phyloP scores from a whole-genome alignment of 2,329 filamentous ascomycete species.

The Xylariaceae sp. region DNA sequence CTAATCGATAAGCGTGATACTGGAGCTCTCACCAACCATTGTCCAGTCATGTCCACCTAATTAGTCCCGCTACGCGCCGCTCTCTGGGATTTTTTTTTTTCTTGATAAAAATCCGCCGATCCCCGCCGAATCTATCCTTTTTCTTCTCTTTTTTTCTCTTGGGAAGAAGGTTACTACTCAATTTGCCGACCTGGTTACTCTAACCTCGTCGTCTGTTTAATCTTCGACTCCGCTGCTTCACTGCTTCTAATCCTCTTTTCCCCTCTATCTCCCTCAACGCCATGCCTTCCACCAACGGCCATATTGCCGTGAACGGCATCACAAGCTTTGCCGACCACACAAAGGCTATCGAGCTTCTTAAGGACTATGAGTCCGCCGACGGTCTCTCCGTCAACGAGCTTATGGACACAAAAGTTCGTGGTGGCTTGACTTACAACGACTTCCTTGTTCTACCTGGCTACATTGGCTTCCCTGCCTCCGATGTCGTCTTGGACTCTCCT shows the following conservation, averaged over 20 bases:
- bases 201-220: constrained; percentile 29
- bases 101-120: constrained; percentile 44
- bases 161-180: constrained; percentile 50
- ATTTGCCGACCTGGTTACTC: constrained; percentile 32
- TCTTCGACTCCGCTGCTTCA: constrained; percentile 41
- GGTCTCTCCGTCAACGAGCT: constrained; percentile 83
- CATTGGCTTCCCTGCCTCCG: constrained; percentile 93
- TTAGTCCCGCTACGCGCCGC: not conserved
- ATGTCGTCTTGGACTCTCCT: constrained; percentile 82
- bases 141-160: constrained; percentile 44
- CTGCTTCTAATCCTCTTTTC: constrained; percentile 24
- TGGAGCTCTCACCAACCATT: too few species aligned
- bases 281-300: constrained; percentile 72
- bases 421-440: constrained; percentile 97
- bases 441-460: constrained; percentile 96
- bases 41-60: too few species aligned
- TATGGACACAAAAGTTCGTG: constrained; percentile 85
- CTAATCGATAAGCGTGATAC: too few species aligned
- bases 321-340: constrained; percentile 66
- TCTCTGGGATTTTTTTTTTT: constrained; percentile 8
- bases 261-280: constrained; percentile 35
- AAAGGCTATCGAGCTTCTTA: constrained; percentile 74
- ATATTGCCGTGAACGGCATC: constrained; percentile 48
- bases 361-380: constrained; percentile 76
- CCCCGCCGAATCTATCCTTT: constrained; percentile 17